These are phyloP conservation scores for Pseudotsuga menziesii DNA, from an alignment of 75 land plant genomes.

Conservation along the genomic window DNA sequence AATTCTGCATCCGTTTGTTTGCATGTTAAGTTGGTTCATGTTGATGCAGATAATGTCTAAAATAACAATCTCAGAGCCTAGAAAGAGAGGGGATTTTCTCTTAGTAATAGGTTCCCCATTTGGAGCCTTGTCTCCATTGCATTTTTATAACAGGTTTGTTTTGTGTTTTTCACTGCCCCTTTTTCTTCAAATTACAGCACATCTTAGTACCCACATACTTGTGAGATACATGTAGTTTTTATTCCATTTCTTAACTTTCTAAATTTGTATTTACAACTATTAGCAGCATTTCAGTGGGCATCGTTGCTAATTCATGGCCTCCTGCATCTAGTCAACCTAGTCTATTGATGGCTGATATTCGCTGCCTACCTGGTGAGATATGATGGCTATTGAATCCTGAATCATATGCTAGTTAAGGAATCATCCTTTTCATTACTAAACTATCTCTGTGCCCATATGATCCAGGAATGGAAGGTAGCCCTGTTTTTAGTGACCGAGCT, in stretches of 20 bases:
- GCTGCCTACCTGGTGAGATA: constrained; percentile 85
- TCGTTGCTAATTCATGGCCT: constrained; percentile 73
- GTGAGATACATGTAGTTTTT: neutral
- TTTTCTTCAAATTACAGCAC: neutral
- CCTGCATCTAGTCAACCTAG: constrained; percentile 37
- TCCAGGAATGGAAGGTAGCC: constrained; percentile 95
- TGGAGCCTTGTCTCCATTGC: constrained; percentile 83
- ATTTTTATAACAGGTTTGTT: constrained; percentile 81
- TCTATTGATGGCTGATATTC: constrained; percentile 84
- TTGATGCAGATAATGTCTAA: constrained; percentile 22
- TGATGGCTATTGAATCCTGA: neutral
- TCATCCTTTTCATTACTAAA: neutral
- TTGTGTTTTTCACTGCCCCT: constrained; percentile 12
- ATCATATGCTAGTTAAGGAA: neutral
- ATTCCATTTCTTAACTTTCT: neutral
- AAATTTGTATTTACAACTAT: neutral
- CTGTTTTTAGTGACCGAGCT: constrained; percentile 64
- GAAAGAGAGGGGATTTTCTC: constrained; percentile 64
- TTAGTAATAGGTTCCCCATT: constrained; percentile 92
- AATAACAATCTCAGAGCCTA: constrained; percentile 30
- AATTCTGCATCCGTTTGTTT: neutral
- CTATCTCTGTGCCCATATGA: constrained; percentile 4
- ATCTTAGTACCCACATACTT: neutral
- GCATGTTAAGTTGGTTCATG: constrained; percentile 10
- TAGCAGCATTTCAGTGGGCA: constrained; percentile 72